These are phyloP conservation scores for Hypoxylon lenormandii DNA, from an alignment of 495 filamentous ascomycete species.

Conservation along the genomic window DNA sequence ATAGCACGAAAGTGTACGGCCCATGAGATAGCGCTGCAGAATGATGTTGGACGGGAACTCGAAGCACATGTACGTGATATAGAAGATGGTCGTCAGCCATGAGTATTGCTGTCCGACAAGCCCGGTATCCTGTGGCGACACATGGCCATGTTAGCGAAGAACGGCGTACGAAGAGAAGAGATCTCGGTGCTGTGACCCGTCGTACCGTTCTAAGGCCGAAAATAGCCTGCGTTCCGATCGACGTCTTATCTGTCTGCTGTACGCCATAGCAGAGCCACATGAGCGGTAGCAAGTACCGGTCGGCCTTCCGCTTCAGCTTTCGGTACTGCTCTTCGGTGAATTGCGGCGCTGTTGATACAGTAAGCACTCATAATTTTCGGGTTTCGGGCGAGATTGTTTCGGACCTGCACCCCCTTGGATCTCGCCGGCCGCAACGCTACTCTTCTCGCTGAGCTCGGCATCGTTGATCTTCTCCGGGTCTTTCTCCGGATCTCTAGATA, in stretches of 20 bases:
- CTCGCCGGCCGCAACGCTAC: slow-evolving; percentile 35
- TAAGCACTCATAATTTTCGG: slow-evolving; percentile 2
- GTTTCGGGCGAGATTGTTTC: not conserved
- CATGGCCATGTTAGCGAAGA: not conserved
- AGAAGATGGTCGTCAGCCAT: slow-evolving; percentile 52
- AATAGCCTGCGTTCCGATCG: slow-evolving; percentile 50
- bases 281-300: slow-evolving; percentile 48
- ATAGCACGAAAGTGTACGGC: slow-evolving; percentile 51
- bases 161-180: no score
- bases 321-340: slow-evolving; percentile 51
- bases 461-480: slow-evolving; percentile 40
- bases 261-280: slow-evolving; percentile 56
- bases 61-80: slow-evolving; percentile 52
- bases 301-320: slow-evolving; percentile 47
- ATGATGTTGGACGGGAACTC: slow-evolving; percentile 52
- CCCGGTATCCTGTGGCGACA: slow-evolving; percentile 43
- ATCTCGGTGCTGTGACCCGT: not conserved
- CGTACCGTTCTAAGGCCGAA: slow-evolving; percentile 43
- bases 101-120: slow-evolving; percentile 52
- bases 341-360: slow-evolving; percentile 16
- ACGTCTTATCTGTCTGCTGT: slow-evolving; percentile 52
- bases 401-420: slow-evolving; percentile 33
- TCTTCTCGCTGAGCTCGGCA: slow-evolving; percentile 38
- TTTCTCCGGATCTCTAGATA: slow-evolving; percentile 19
- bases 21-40: slow-evolving; percentile 51